phyloP scores from a whole-genome alignment of 768 basidiomycete species.

The Gautieria morchelliformis region DNA sequence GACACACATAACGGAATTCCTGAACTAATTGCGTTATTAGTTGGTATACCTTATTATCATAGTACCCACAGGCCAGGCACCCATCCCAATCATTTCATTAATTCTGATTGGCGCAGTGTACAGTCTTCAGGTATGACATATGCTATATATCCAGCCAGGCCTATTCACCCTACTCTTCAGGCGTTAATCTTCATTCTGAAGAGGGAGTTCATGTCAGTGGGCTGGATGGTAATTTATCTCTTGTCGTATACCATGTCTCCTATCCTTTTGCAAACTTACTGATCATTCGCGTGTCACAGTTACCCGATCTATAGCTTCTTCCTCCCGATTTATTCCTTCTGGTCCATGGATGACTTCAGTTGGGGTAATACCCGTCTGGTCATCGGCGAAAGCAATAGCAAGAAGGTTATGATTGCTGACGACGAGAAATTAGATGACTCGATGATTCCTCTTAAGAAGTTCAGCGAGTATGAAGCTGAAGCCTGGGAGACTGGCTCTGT shows the following conservation, averaged over 20 bases:
- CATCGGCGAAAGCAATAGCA: slow-evolving; percentile 87
- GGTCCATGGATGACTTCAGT: slow-evolving; percentile 97
- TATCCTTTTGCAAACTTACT: background rate
- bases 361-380: slow-evolving; percentile 94
- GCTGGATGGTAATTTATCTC: slow-evolving; percentile 95
- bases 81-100: slow-evolving; percentile 80
- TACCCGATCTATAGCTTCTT: slow-evolving; percentile 94
- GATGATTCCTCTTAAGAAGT: slow-evolving; percentile 97
- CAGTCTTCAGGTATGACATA: slow-evolving; percentile 39
- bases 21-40: slow-evolving; percentile 25
- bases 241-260: slow-evolving; percentile 45
- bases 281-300: slow-evolving; percentile 27
- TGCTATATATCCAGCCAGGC: no score
- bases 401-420: slow-evolving; percentile 88
- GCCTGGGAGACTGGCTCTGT: slow-evolving; percentile 78
- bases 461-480: slow-evolving; percentile 93
- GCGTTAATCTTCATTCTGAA: slow-evolving; percentile 92
- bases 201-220: slow-evolving; percentile 95
- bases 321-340: slow-evolving; percentile 92
- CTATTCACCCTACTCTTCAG: slow-evolving; percentile 21
- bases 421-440: slow-evolving; percentile 96
- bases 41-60: slow-evolving; percentile 76
- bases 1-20: background rate
- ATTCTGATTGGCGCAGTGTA: slow-evolving; percentile 88
- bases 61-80: slow-evolving; percentile 58